Conservation (phyloP, 306 rosid genomes). For the Dryas alaskensis region DNA sequence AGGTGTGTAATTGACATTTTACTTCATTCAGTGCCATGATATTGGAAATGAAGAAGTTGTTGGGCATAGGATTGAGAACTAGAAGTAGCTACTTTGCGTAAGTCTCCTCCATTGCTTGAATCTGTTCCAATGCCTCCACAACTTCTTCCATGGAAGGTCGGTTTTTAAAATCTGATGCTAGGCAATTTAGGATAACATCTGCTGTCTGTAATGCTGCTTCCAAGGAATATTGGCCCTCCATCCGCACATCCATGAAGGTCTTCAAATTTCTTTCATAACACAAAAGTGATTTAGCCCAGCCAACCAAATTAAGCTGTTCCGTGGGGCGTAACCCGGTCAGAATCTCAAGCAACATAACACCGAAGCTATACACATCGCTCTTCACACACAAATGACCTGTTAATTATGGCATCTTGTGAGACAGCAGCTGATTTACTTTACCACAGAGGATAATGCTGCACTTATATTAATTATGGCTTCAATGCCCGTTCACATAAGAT, state of each 20-base stretch:
- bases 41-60: slow-evolving; percentile 7
- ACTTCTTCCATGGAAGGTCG: slow-evolving; percentile 88
- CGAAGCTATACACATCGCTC: slow-evolving; percentile 90
- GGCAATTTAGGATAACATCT: slow-evolving; percentile 56
- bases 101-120: slow-evolving; percentile 37
- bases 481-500: too few relatives aligned
- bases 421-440: too few relatives aligned
- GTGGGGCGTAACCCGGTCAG: slow-evolving; percentile 56
- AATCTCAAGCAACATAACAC: slow-evolving; percentile 83
- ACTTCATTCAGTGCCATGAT: slow-evolving; percentile 19
- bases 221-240: slow-evolving; percentile 70
- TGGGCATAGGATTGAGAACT: slow-evolving; percentile 5
- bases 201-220: slow-evolving; percentile 52
- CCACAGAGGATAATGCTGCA: too few relatives aligned
- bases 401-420: slow-evolving; percentile 12
- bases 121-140: slow-evolving; percentile 48
- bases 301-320: slow-evolving; percentile 57
- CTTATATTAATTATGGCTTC: too few relatives aligned
- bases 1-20: background rate
- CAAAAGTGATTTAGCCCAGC: slow-evolving; percentile 65
- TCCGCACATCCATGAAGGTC: slow-evolving; percentile 46
- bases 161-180: slow-evolving; percentile 44
- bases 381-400: slow-evolving; percentile 88
- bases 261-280: slow-evolving; percentile 40
- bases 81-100: slow-evolving; percentile 27